Evolutionary conservation across 2,329 filamentous ascomycete species (phyloP).

Genomic region (Penicillium verrucosum): DNA sequence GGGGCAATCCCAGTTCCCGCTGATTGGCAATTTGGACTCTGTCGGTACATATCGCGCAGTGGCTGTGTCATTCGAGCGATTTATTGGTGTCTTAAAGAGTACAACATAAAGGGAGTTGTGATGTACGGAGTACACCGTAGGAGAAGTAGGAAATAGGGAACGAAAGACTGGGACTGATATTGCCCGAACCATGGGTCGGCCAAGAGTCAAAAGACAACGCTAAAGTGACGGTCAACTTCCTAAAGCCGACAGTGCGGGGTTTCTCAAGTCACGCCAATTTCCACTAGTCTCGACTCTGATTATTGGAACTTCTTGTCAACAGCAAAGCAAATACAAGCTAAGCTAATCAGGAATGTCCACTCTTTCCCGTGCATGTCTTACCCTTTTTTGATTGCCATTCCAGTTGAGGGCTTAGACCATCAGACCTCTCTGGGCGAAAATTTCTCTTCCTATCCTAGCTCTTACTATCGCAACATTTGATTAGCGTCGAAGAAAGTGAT

Average conservation of each 20-base stretch:
- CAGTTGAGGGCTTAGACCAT: conserved; percentile 5
- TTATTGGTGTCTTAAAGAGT: background rate
- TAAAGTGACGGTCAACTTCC: background rate
- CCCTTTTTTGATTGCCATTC: conserved; percentile 1
- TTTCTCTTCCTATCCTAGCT: background rate
- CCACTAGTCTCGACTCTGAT: background rate
- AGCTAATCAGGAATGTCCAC: conserved; percentile 4
- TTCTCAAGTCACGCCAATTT: background rate
- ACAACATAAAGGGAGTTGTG: background rate
- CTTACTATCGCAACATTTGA: background rate
- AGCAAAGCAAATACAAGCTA: background rate
- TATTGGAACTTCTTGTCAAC: background rate
- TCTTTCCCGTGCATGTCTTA: conserved; percentile 3
- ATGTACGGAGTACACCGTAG: background rate
- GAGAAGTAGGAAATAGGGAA: background rate
- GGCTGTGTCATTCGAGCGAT: conserved; percentile 7
- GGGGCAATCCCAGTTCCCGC: background rate
- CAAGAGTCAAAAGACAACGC: background rate
- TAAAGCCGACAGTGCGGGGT: background rate
- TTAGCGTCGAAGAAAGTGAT: background rate
- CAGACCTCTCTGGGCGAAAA: background rate
- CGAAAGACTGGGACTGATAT: background rate
- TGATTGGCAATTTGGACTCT: conserved; percentile 13
- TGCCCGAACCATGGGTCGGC: background rate
- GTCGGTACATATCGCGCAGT: conserved; percentile 7